Evolutionary conservation across 371 early-diverging fungal genomes (phyloP), one percentile per base, ranked within the genome.

Genomic region (Mucor mucedo): DNA sequence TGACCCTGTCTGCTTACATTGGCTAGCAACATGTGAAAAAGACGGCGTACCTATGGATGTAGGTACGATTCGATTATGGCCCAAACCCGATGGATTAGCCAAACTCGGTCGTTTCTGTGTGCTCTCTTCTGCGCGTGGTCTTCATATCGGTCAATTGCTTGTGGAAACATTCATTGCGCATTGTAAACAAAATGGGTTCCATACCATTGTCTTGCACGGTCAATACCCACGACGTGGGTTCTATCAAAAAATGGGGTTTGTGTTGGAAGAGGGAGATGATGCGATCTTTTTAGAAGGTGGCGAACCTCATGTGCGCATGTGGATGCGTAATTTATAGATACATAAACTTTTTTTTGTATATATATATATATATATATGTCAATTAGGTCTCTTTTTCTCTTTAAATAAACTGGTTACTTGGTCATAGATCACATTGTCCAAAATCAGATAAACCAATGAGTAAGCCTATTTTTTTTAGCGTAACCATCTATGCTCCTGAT

Each of bases 51-150:
- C 45, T 30, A 35, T 66, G 21, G 56, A 73, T 27, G 60, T 81
- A 8, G 82, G 82, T 9, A 72, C 64, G 0, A 58, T 81, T 21
- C 69, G 82, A 7, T 55, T 78, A 41, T 59, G 69, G 33, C 65
- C 72, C 2, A 63, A 66, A 52, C 48, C 62, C 11, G 58, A 68
- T 16, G 63, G 42, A 14, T 47, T 74, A 21, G 77, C 71, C 11
- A 83, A 83, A 35, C 52, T 83, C 5, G 79, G 81, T 21, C 76
- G 84, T 6, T 54, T 83, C 5, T 78, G 78, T 29, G 81, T 83
- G 0, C 42, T 76, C 13, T 54, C 57, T 5, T 52, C 63, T 10
- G 75, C 75, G 9, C 71, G 84, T 44, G 79, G 80, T 4, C 60
- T 75, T 42, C 45, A 63, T 29, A 44, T 76, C 21, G 84, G 79